Evolutionary conservation across 2,329 filamentous ascomycete genomes (phyloP).

Genomic region (Colletotrichum sp.): DNA sequence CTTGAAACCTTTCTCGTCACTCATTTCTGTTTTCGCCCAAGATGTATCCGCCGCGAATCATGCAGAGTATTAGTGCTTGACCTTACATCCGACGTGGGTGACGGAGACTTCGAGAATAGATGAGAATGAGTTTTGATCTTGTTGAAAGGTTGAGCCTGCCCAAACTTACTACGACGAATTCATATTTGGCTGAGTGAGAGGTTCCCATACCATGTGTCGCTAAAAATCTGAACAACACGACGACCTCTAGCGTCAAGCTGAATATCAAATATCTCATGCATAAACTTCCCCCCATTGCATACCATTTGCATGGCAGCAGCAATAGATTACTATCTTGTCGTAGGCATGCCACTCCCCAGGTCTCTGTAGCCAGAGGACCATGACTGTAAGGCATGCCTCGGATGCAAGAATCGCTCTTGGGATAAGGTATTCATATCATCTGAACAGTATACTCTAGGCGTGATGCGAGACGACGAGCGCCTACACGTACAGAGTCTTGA

Average conservation of each 20-base stretch:
- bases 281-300: too few relatives aligned
- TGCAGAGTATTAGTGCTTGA: too few relatives aligned
- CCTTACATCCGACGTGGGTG: too few relatives aligned
- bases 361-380: rapidly evolving
- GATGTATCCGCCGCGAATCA: too few relatives aligned
- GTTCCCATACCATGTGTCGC: background rate
- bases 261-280: rapidly evolving
- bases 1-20: too few relatives aligned
- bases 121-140: too few relatives aligned
- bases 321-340: background rate
- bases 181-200: too few relatives aligned
- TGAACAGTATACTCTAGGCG: rapidly evolving
- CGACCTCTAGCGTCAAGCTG: background rate
- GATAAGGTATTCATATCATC: background rate
- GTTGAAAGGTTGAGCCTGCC: too few relatives aligned
- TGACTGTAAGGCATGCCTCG: background rate
- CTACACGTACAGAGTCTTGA: rapidly evolving
- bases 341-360: rapidly evolving
- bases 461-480: rapidly evolving
- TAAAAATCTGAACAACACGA: rapidly evolving
- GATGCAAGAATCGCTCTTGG: background rate
- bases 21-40: too few relatives aligned
- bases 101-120: too few relatives aligned
- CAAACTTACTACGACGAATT: too few relatives aligned
- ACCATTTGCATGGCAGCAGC: background rate